Percentiles rank a stretch among this genome's conserved stretches.
Evolutionary conservation across 257 asterid species (phyloP).

Genomic region (Mitragyna speciosa): DNA sequence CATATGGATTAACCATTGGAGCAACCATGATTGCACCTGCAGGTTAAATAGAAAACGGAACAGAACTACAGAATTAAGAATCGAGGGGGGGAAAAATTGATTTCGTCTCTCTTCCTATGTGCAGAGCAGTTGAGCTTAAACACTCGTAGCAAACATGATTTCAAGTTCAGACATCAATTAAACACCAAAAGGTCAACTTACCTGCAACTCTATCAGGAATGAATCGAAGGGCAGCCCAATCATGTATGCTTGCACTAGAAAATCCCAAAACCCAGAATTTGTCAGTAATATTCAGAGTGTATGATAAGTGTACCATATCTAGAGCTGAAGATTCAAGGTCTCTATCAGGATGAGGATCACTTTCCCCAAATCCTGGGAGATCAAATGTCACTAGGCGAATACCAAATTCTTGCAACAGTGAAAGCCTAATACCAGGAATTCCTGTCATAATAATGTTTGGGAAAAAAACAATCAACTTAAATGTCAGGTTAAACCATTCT

Average conservation of each 20-base stretch:
- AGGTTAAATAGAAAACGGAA: slow-evolving; percentile 23
- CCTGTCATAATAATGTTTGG: slow-evolving; percentile 39
- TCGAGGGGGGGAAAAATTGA: neutral
- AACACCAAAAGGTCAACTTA: slow-evolving; percentile 15
- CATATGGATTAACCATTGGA: slow-evolving; percentile 92
- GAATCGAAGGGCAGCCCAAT: slow-evolving; percentile 91
- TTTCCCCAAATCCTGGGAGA: slow-evolving; percentile 96
- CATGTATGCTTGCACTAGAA: slow-evolving; percentile 78
- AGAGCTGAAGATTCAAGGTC: slow-evolving; percentile 87
- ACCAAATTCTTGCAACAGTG: slow-evolving; percentile 77
- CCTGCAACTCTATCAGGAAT: slow-evolving; percentile 95
- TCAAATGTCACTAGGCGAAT: slow-evolving; percentile 78
- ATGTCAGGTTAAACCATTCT: slow-evolving; percentile 1
- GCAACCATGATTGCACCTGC: slow-evolving; percentile 92
- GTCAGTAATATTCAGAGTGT: slow-evolving; percentile 67
- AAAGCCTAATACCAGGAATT: slow-evolving; percentile 69
- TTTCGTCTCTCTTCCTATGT: slow-evolving; percentile 5
- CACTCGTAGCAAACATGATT: neutral
- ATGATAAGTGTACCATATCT: slow-evolving; percentile 83
- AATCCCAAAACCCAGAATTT: slow-evolving; percentile 89
- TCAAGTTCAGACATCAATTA: neutral
- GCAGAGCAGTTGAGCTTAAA: neutral
- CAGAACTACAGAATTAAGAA: slow-evolving; percentile 17
- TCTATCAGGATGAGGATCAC: slow-evolving; percentile 87
- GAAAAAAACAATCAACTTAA: neutral